Evolutionary conservation across 2,329 filamentous ascomycete genomes (phyloP), one percentile per base, ranked within the genome.

Genomic region (Aspergillus floridensis): DNA sequence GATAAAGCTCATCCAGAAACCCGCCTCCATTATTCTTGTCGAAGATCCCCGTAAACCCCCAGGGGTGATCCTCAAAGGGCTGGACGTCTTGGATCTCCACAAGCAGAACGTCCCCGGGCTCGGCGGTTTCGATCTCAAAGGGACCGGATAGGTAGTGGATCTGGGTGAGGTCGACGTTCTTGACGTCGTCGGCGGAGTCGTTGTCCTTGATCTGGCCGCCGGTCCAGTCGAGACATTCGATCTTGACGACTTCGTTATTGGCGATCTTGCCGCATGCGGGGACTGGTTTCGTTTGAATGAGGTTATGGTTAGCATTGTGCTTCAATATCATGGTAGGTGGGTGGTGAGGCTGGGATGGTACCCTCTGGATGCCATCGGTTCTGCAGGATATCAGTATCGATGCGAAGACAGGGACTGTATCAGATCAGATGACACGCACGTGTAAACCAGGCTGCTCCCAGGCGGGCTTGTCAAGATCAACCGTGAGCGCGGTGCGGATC

Each of bases 81-180:
- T 97, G 92, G 0, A 96, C 91, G 69, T 97, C 93, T 74, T 93
- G 92, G 65, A 96, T 96, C 73, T 96, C 92, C 7, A 96, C 90
- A 0, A 96, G 79, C 0, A 96, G 82, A 1, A 96, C 81, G 71
- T 96, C 93, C 0, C 93, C 93, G 0, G 92, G 92, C 74, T 93
- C 86, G 0, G 92, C 92, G 1, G 86, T 88, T 70, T 93, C 89
- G 58, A 97, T 84, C 56, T 96, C 90, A 65, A 96, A 96, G 0
- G 93, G 93, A 0, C 93, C 93, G 0, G 89, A 93, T 5, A 97
- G 84, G 73, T 96, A 96, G 76, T 97, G 93, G 50, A 96, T 84
- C 59, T 85, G 84, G 22, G 90, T 96, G 3, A 97, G 80, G 71
- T 96, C 92, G 54, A 96, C 89, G 64, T 95, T 88, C 62, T 87